Base-by-base conservation (phyloP, 768 basidiomycete species). In the Glaciozyma martinii region DNA sequence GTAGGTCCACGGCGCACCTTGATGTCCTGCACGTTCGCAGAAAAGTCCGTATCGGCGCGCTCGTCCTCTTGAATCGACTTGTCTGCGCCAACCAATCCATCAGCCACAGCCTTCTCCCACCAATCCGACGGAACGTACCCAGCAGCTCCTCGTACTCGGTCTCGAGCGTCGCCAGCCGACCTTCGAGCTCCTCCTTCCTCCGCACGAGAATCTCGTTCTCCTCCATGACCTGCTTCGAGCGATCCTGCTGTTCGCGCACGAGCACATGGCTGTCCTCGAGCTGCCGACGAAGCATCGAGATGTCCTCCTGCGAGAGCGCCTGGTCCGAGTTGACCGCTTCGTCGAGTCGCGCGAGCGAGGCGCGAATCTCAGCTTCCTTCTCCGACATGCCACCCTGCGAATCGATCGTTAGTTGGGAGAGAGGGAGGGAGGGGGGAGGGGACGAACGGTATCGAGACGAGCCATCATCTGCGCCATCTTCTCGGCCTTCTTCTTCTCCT, bases 391-490 rank as follows among this genome's bases (percentile, higher is more conserved):
- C 85, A n/a, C 89, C 90, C 80, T 91, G 88, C 15, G 40, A 21
- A 12, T 13, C 27, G 50, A 32, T 5, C 32, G 30, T 19, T n/a
- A 29, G 25, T 53, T 47, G 23, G 57, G 49, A 63, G 23, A 8
- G 30, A 25, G 30, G 23, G 7, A 27, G 25, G 5, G 7, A 43
- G 53, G n/a, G 40, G 8, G 53, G 27, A 66, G 86, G 73, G 70
- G 93, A 67, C 87, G 74, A 70, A 94, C 94, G 67, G 88, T 83
- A 78, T 98, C 93, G 71, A 99, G 94, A 77, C 94, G 93, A 64
- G 94, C 90, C 94, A 99, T 97, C 90, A 99, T 95, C 71, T 92
- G 81, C 13, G 90, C 92, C 89, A 99, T 90, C 82, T 97, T 97
- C 80, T 98, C 94, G 74, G 94, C 91, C 78, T 98, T 98, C 77